A percentile compares a stretch with the other conserved stretches of the same genome.
Evolutionary conservation across 352 stramenopile genomes (phyloP).

Genomic region (Phytophthora megakarya): DNA sequence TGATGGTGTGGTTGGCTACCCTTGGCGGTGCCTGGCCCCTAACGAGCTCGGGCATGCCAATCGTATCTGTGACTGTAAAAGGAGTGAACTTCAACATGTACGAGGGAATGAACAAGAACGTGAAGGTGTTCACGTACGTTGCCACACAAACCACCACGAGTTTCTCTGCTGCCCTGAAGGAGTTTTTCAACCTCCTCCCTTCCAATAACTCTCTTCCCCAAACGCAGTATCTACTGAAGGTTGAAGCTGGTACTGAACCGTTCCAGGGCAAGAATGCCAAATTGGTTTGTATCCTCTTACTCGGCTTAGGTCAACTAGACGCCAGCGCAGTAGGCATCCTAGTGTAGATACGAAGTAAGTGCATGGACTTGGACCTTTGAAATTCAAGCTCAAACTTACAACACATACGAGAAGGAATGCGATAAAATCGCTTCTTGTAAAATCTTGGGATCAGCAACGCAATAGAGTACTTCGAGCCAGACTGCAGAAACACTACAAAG

Average conservation of each 20-base stretch:
- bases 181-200: constrained; percentile 33
- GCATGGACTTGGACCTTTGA: too few species aligned
- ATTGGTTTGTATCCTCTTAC: too few species aligned
- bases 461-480: too few species aligned
- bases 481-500: too few species aligned
- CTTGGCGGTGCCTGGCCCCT: constrained; percentile 34
- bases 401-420: too few species aligned
- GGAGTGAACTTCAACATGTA: constrained; percentile 33
- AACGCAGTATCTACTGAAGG: constrained; percentile 35
- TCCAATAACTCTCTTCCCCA: constrained; percentile 25
- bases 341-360: too few species aligned
- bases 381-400: too few species aligned
- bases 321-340: too few species aligned
- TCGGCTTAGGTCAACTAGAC: too few species aligned
- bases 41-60: constrained; percentile 26
- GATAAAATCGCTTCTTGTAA: too few species aligned
- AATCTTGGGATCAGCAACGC: too few species aligned
- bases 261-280: constrained; percentile 39
- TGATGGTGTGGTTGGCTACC: constrained; percentile 44
- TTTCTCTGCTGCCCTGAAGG: constrained; percentile 31
- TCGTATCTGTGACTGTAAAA: constrained; percentile 23
- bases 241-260: constrained; percentile 39
- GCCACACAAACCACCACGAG: constrained; percentile 20
- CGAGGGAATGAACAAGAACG: constrained; percentile 37
- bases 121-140: constrained; percentile 41